Evolutionary conservation across 192 early-diverging fungal genomes (phyloP).

Genomic region (Gamsiella multidivaricata): DNA sequence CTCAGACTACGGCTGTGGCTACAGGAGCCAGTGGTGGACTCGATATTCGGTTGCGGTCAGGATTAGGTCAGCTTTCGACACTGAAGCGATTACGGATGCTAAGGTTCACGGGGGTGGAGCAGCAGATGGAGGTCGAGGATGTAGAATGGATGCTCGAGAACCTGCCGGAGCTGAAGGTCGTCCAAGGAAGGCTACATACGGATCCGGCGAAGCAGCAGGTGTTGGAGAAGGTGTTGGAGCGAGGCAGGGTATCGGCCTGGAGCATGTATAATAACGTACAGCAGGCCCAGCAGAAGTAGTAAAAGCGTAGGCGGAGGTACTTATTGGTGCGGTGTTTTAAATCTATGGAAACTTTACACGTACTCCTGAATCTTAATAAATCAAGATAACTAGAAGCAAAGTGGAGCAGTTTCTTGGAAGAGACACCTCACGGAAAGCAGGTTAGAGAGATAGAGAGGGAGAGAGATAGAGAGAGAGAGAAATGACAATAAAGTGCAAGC

Average conservation of each 20-base stretch:
- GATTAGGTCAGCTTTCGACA: conserved; percentile 8
- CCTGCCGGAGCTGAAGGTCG: conserved; percentile 7
- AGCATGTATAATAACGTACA: conserved; percentile 12
- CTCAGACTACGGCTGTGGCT: neutral
- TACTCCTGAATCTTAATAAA: no score
- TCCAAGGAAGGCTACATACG: conserved; percentile 26
- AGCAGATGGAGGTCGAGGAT: conserved; percentile 16
- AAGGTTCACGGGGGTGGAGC: conserved; percentile 22
- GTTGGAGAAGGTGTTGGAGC: conserved; percentile 8
- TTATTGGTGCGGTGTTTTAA: no score
- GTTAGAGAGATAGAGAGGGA: no score
- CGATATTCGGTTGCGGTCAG: conserved; percentile 9
- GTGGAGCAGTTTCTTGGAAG: no score
- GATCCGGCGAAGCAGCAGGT: conserved; percentile 5
- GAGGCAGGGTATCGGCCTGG: conserved; percentile 12
- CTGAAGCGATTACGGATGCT: conserved; percentile 26
- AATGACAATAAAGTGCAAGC: no score
- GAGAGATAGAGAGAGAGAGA: no score
- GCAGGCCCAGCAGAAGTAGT: neutral
- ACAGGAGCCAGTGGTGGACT: conserved; percentile 9
- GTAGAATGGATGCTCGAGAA: conserved; percentile 34
- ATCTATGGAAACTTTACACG: no score
- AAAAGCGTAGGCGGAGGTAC: neutral
- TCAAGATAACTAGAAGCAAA: no score
- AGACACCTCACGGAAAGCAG: no score